A percentile compares a stretch with the other conserved stretches of the same genome.
phyloP scores from a whole-genome alignment of 345 rosid species.

The Brassica juncea region DNA sequence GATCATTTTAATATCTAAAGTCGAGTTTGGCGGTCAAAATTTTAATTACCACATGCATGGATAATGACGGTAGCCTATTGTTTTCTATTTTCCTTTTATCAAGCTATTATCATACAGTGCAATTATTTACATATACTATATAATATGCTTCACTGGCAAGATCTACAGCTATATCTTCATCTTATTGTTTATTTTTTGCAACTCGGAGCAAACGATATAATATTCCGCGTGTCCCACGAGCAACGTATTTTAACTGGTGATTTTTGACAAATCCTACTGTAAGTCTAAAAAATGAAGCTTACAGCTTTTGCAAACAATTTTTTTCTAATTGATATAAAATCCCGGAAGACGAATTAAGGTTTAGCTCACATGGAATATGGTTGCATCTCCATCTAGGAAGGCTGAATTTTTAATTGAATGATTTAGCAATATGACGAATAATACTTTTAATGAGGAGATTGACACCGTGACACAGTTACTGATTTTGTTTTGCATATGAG shows the following conservation, averaged over 20 bases:
- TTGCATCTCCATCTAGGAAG: background rate
- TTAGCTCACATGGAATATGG: background rate
- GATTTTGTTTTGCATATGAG: too few species aligned
- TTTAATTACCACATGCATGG: background rate
- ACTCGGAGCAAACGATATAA: background rate
- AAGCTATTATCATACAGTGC: background rate
- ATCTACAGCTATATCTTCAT: background rate
- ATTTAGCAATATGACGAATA: too few species aligned
- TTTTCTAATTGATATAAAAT: too few species aligned
- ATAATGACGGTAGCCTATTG: background rate
- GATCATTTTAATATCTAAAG: background rate
- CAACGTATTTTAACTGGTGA: background rate
- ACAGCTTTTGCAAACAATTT: background rate
- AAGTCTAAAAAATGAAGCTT: background rate
- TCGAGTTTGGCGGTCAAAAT: background rate
- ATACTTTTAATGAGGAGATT: too few species aligned
- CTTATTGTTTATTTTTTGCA: background rate
- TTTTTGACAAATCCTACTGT: background rate
- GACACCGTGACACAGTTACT: too few species aligned
- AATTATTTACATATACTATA: too few species aligned
- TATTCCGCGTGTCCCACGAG: background rate
- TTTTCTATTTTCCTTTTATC: background rate
- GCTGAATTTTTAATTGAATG: background rate
- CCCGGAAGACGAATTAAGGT: background rate
- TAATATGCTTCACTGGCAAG: background rate